phyloP scores from a whole-genome alignment of 345 rosid species.

The Mercurialis annua region DNA sequence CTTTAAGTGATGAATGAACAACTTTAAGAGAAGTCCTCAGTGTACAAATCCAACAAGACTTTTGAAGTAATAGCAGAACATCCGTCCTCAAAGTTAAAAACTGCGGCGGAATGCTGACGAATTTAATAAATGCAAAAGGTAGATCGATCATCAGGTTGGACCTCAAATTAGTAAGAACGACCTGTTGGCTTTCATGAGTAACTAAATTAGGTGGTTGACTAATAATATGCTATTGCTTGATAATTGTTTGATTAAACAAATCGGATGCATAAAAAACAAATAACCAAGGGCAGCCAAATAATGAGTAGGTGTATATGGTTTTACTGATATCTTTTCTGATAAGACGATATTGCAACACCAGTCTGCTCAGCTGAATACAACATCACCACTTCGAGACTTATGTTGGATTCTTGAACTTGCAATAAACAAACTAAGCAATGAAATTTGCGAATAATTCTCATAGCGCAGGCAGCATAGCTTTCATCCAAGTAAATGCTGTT shows the following conservation, averaged over 20 bases:
- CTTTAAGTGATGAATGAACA: conserved; percentile 3
- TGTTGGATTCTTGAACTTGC: neutral
- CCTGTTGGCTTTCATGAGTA: neutral
- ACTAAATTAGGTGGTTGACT: neutral
- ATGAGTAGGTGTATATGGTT: neutral
- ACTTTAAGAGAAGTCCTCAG: neutral
- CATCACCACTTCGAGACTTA: neutral
- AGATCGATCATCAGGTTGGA: neutral
- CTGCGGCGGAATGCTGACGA: neutral
- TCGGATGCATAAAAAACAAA: no score
- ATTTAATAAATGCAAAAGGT: neutral
- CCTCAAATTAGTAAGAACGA: neutral
- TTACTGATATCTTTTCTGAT: neutral
- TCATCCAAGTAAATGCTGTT: neutral
- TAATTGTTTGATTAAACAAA: neutral
- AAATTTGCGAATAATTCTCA: neutral
- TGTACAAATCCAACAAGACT: neutral
- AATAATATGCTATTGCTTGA: neutral
- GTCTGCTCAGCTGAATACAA: neutral
- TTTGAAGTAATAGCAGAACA: neutral
- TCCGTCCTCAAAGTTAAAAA: neutral
- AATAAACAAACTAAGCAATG: neutral
- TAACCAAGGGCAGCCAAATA: no score
- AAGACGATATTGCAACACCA: no score
- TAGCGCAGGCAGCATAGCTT: neutral